Conservation (phyloP, 1,284 basidiomycete species). For the Pulveroboletus sp. region DNA sequence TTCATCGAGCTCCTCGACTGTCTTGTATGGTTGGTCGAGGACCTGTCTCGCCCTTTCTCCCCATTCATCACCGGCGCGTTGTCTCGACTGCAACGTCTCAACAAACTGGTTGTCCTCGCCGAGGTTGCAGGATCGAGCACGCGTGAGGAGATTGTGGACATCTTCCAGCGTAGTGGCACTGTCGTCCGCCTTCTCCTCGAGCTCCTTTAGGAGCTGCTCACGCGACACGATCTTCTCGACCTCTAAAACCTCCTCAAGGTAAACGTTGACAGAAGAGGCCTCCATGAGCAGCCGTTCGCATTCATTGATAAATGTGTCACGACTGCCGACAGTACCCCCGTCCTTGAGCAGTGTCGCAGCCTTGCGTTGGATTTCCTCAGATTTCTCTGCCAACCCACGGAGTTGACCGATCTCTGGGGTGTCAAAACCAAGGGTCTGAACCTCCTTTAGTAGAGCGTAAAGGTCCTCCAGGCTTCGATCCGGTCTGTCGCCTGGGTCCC, state of each 20-base stretch:
- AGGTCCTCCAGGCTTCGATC: slow-evolving; percentile 70
- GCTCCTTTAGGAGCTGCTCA: slow-evolving; percentile 66
- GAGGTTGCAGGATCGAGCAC: slow-evolving; percentile 71
- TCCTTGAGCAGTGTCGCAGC: slow-evolving; percentile 52
- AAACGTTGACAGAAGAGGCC: slow-evolving; percentile 75
- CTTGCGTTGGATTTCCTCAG: slow-evolving; percentile 62
- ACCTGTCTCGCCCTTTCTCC: slow-evolving; percentile 63
- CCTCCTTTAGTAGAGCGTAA: slow-evolving; percentile 66
- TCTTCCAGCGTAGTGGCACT: slow-evolving; percentile 62
- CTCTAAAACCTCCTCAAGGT: slow-evolving; percentile 70
- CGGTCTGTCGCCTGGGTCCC: slow-evolving; percentile 65
- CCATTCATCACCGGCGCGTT: slow-evolving; percentile 68
- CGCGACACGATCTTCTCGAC: slow-evolving; percentile 77
- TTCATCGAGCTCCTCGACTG: slow-evolving; percentile 70
- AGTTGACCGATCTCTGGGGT: slow-evolving; percentile 69
- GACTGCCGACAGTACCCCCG: slow-evolving; percentile 41
- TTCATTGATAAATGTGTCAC: slow-evolving; percentile 62
- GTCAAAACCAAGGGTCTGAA: slow-evolving; percentile 78
- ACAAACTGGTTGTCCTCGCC: slow-evolving; percentile 60
- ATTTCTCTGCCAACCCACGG: slow-evolving; percentile 57
- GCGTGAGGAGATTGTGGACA: slow-evolving; percentile 63
- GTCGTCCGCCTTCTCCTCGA: slow-evolving; percentile 66
- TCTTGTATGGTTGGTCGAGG: slow-evolving; percentile 65
- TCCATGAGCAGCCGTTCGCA: slow-evolving; percentile 71
- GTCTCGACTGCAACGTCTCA: slow-evolving; percentile 55